Evolutionary conservation across 2,329 filamentous ascomycete genomes (phyloP), one percentile per base, ranked within the genome.

Genomic region (Diaporthe citri): DNA sequence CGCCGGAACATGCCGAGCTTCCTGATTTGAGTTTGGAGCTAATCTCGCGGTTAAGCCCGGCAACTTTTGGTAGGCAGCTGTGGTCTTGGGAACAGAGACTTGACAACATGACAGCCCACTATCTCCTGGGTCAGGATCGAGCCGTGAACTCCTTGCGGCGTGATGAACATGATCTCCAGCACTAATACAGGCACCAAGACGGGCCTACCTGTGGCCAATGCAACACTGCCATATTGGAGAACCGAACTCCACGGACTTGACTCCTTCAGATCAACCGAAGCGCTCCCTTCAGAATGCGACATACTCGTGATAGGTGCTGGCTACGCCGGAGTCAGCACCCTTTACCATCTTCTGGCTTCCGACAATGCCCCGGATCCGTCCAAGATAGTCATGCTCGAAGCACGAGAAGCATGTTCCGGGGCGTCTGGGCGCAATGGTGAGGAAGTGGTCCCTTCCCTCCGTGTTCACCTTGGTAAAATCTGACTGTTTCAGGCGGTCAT

Each of bases 231-330:
- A 6, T 88, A 86, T 78, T 88, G 87, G 87, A 81, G 83, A 31
- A 81, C 81, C 4, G 75, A 84, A 25, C 82, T 69, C 77, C 72
- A 74, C 36, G 64, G 52, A 2, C 78, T 88, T 4, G 85, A 87
- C 72, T 80, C 82, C 72, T 79, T 84, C 76, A 81, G 85, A 41
- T 84, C 81, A 31, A 83, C 81, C 0, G 78, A 81, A 4, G 75
- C 75, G 22, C 77, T 89, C 1, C 87, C 86, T 0, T 66, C 76
- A 0, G 75, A 84, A 62, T 83, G 81, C 41, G 86, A 88, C 56
- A 83, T 88, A 64, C 81, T 85, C 34, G 85, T 89, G 55, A 83
- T 88, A n/a, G 87, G 87, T 2, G 84, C 85, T 22, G 87, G 87
- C 0, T 87, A 84, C 73, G 82, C 87, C 7, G 87, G 87, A 4